A percentile compares a stretch with the other conserved stretches of the same genome.
Conservation (phyloP, 2,329 filamentous ascomycete genomes). For the Phyllosticta citrichinensis region DNA sequence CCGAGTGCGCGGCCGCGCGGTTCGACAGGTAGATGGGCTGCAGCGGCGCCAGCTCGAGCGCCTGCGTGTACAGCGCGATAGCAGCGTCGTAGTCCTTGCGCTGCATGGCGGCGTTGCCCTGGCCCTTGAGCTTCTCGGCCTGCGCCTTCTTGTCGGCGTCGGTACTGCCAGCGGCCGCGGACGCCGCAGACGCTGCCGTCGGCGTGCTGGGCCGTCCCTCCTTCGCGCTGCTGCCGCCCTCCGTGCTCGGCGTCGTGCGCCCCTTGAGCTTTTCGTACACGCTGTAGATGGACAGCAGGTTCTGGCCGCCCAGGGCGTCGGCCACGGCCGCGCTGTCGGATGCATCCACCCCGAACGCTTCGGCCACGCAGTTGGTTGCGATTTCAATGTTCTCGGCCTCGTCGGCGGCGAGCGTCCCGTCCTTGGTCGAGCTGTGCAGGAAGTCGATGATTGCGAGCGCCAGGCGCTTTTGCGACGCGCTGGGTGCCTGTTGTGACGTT, state of each 20-base stretch:
- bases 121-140: slow-evolving; percentile 78
- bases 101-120: slow-evolving; percentile 91
- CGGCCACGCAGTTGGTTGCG: slow-evolving; percentile 85
- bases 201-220: slow-evolving; percentile 33
- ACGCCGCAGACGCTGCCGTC: slow-evolving; percentile 19
- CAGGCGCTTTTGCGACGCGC: slow-evolving; percentile 66
- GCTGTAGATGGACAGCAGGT: slow-evolving; percentile 80
- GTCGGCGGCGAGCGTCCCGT: slow-evolving; percentile 79
- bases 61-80: slow-evolving; percentile 80
- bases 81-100: slow-evolving; percentile 79
- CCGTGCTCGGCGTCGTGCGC: slow-evolving; percentile 41
- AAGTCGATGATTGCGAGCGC: slow-evolving; percentile 97
- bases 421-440: slow-evolving; percentile 69
- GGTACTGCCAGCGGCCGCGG: slow-evolving; percentile 25
- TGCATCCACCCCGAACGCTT: slow-evolving; percentile 93
- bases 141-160: slow-evolving; percentile 50
- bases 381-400: slow-evolving; percentile 92
- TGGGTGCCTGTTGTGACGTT: slow-evolving; percentile 23
- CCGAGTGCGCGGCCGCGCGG: slow-evolving; percentile 87
- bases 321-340: slow-evolving; percentile 60
- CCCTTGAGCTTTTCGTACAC: slow-evolving; percentile 93
- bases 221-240: slow-evolving; percentile 31
- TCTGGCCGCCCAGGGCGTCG: slow-evolving; percentile 75
- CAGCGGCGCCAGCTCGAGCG: slow-evolving; percentile 65
- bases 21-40: slow-evolving; percentile 98